A percentile compares a stretch with the other conserved stretches of the same genome.
Evolutionary conservation across 208 protist species (phyloP).

Genomic region (Porcisia hertigi): DNA sequence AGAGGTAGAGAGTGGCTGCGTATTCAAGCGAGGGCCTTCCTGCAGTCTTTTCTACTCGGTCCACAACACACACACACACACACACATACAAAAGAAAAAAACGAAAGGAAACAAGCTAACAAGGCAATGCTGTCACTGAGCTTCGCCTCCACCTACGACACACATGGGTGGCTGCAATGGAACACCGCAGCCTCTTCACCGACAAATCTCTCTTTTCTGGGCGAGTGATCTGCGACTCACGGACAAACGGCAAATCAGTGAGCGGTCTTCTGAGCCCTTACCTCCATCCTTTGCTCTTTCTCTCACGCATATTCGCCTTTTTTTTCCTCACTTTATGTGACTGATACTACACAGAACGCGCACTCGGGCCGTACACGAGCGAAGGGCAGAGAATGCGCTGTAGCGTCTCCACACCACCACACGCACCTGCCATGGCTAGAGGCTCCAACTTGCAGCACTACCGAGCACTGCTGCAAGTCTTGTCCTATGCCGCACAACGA

Average conservation of each 20-base stretch:
- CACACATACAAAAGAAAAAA: background rate
- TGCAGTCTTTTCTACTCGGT: background rate
- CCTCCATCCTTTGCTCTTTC: background rate
- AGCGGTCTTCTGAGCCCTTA: background rate
- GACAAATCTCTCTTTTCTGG: background rate
- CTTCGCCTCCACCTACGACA: no score
- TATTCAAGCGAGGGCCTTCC: background rate
- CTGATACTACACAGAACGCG: background rate
- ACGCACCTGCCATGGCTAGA: background rate
- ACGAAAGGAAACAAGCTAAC: background rate
- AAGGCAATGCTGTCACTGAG: no score
- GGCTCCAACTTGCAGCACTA: slow-evolving; percentile 52
- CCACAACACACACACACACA: background rate
- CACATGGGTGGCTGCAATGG: background rate
- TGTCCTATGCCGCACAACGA: slow-evolving; percentile 50
- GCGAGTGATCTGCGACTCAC: background rate
- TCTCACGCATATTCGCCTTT: background rate
- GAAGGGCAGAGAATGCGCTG: slow-evolving; percentile 5
- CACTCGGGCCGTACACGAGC: background rate
- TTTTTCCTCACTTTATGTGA: background rate
- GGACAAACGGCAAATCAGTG: background rate
- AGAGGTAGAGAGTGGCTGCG: background rate
- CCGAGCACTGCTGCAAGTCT: slow-evolving; percentile 66
- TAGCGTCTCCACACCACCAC: background rate
- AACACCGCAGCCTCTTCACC: background rate